These are phyloP conservation scores for Pleurotus sapidus DNA, from an alignment of 768 basidiomycete genomes.

Conservation along the genomic window DNA sequence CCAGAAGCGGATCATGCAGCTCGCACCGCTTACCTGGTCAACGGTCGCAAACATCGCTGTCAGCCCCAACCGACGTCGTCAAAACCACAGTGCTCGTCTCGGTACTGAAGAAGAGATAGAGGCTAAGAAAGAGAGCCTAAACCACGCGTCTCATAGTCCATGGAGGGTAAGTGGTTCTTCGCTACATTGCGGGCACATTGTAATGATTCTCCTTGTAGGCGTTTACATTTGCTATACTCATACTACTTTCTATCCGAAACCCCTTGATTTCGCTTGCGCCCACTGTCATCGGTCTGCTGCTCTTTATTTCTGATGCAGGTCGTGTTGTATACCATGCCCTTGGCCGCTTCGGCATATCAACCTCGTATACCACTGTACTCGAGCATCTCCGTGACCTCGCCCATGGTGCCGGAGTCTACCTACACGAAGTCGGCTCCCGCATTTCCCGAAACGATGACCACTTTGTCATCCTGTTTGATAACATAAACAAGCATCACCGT, in stretches of 20 bases:
- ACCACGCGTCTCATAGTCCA: not conserved
- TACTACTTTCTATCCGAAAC: constrained; percentile 15
- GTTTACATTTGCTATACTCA: not conserved
- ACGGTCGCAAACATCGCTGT: not conserved
- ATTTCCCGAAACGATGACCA: not conserved
- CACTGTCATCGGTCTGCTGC: constrained; percentile 16
- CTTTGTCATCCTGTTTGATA: constrained; percentile 19
- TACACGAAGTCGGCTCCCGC: constrained; percentile 6
- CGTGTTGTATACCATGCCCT: constrained; percentile 14
- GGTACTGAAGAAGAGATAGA: not conserved
- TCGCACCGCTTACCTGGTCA: not conserved
- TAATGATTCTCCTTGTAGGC: not conserved
- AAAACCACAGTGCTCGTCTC: not conserved
- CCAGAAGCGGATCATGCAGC: not conserved
- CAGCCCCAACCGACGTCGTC: not conserved
- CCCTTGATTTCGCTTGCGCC: constrained; percentile 14
- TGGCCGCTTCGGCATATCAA: constrained; percentile 14
- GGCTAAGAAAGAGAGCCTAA: not conserved
- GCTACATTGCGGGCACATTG: no score
- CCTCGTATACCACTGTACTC: constrained; percentile 16
- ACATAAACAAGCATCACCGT: constrained; percentile 18
- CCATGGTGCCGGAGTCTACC: constrained; percentile 1
- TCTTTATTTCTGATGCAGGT: constrained; percentile 15
- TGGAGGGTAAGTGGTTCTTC: not conserved
- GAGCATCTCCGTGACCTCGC: constrained; percentile 12